phyloP scores from a whole-genome alignment of 169 alveolate species.

The Plasmodium knowlesi region DNA sequence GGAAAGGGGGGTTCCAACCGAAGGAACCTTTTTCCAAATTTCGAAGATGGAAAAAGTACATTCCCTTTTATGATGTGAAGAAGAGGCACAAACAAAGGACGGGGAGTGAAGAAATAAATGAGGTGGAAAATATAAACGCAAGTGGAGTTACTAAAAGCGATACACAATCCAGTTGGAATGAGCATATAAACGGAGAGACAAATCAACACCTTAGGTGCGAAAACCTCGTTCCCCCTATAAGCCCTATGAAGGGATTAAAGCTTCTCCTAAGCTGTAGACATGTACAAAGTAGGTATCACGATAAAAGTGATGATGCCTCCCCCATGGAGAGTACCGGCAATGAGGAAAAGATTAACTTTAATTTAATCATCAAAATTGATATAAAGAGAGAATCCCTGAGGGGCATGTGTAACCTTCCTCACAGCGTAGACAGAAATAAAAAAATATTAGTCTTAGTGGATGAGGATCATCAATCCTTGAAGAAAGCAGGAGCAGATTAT shows the following conservation, averaged over 20 bases:
- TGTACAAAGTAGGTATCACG: not conserved
- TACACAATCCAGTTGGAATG: not conserved
- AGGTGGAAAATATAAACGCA: not conserved
- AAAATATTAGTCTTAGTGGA: slow-evolving; percentile 49
- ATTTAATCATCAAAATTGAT: slow-evolving; percentile 49
- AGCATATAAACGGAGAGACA: not conserved
- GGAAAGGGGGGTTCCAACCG: not conserved
- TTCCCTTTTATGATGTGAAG: slow-evolving; percentile 62
- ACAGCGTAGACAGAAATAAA: slow-evolving; percentile 62
- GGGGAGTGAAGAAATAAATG: not conserved
- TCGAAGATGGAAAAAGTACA: slow-evolving; percentile 49
- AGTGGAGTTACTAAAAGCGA: not conserved
- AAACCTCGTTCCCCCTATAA: slow-evolving; percentile 29
- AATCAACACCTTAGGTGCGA: not conserved
- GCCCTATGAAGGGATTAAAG: slow-evolving; percentile 65
- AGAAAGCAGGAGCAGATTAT: slow-evolving; percentile 81
- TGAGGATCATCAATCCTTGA: slow-evolving; percentile 26
- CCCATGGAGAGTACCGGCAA: not conserved
- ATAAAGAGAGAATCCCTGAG: slow-evolving; percentile 69
- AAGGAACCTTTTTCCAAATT: not conserved
- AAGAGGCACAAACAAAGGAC: not conserved
- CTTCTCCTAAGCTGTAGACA: slow-evolving; percentile 23
- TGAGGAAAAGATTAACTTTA: slow-evolving; percentile 20
- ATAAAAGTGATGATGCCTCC: not conserved
- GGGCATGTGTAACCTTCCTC: slow-evolving; percentile 62